phyloP scores from a whole-genome alignment of 495 filamentous ascomycete species.

The Melanomma pulvis-pyrius region DNA sequence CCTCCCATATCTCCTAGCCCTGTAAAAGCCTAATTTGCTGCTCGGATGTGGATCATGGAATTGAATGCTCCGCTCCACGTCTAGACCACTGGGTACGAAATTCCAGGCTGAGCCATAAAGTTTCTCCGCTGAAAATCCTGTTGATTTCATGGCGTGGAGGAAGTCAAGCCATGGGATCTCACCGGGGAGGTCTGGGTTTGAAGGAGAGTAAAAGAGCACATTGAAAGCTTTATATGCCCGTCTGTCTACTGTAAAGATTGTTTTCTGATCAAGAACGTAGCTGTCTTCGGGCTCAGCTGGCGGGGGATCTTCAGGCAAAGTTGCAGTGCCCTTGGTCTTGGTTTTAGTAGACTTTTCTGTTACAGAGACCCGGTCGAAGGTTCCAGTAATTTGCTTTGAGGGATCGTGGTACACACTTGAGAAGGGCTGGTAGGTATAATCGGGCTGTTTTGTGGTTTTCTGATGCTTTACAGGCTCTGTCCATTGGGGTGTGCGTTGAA shows the following conservation, averaged over 20 bases:
- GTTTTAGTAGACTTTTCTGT: neutral
- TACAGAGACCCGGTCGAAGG: conserved; percentile 1
- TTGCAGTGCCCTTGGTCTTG: conserved; percentile 10
- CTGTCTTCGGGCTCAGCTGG: neutral
- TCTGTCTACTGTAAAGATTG: conserved; percentile 5
- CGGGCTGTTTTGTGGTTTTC: neutral
- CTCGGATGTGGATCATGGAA: conserved; percentile 58
- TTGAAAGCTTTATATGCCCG: conserved; percentile 49
- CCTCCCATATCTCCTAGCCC: conserved; percentile 49
- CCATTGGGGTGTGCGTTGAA: conserved; percentile 6
- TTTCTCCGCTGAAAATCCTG: conserved; percentile 53
- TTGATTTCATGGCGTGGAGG: conserved; percentile 53
- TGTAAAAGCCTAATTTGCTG: conserved; percentile 50
- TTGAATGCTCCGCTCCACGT: conserved; percentile 52
- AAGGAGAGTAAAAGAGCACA: conserved; percentile 48
- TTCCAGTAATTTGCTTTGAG: conserved; percentile 4
- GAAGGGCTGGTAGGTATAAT: neutral
- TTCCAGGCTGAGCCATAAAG: conserved; percentile 59
- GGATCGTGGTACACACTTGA: neutral
- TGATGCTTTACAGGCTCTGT: conserved; percentile 1
- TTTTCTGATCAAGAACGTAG: neutral
- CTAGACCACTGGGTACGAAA: conserved; percentile 46
- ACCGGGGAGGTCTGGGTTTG: conserved; percentile 38
- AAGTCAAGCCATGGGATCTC: conserved; percentile 57
- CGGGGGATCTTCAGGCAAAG: neutral